Base-by-base conservation (phyloP, 2,329 filamentous ascomycete species). In the Neonectria punicea region DNA sequence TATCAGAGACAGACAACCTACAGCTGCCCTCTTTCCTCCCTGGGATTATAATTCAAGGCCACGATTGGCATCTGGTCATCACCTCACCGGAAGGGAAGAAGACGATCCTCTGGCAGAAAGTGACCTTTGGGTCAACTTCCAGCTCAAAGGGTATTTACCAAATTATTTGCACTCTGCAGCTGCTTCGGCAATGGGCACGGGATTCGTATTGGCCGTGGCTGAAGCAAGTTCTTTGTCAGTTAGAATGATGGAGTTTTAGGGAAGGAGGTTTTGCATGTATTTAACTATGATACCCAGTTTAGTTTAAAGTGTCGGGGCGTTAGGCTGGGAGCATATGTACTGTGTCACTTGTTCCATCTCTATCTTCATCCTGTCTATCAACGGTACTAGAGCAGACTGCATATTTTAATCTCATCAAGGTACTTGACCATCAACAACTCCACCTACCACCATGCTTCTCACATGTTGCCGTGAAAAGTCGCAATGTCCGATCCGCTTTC, bases 141-240 rank as follows among this genome's bases (percentile, higher is more conserved):
- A 67, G 59, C 44, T 49, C 61, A 50, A 61, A 39, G 46, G 66
- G 68, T 1, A 63, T 70, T 20, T 70, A 70, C 28, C 58, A 68
- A 46, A 68, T 70, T 13, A 55, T 68, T 2, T 59, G 36, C 13
- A 61, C 49, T 25, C 30, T 70, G 18, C 68, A 68, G 18, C 34
- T 64, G 22, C 30, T 70, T 10, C 50, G 50, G n/a, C 30, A 46
- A 22, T 70, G 67, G 67, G 58, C 41, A 18, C 20, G 41, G 25
- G 41, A 65, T 14, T 32, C 34, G 25, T 61, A 65, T 36, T 70
- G 53, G 53, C 53, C 39, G 7, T 56, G 39, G 53, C 39, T 56
- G 20, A 47, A 47, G 20, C 44, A 28, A 47, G 20, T 47, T 11
- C 44, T 47, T 28, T n/a, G 20, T 8, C 18, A 28, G 44, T 25